Evolutionary conservation across 1,284 basidiomycete genomes (phyloP).

Genomic region (Leccinum griseonigrum): DNA sequence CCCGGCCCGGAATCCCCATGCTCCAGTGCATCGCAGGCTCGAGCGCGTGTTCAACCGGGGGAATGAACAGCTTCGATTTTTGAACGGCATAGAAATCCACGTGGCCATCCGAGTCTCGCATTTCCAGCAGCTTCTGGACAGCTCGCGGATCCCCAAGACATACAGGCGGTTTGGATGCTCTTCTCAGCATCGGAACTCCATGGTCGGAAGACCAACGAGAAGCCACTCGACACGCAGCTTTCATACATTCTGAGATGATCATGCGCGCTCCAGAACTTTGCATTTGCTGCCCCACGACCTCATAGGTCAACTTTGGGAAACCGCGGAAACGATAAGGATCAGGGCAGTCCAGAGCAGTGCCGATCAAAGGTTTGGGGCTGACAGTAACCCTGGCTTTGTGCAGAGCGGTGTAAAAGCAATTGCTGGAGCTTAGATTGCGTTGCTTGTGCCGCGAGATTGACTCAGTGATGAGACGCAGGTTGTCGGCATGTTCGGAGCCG

Average conservation of each 20-base stretch:
- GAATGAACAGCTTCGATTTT: conserved; percentile 33
- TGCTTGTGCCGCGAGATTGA: conserved; percentile 23
- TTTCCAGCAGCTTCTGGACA: conserved; percentile 37
- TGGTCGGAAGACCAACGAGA: conserved; percentile 70
- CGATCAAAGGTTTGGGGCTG: conserved; percentile 28
- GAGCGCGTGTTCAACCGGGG: conserved; percentile 45
- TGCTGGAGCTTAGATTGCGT: conserved; percentile 18
- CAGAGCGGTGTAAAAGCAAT: conserved; percentile 27
- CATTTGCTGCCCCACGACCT: conserved; percentile 30
- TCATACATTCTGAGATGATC: conserved; percentile 83
- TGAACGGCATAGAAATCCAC: conserved; percentile 39
- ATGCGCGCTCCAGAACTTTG: conserved; percentile 43
- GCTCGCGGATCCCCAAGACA: conserved; percentile 32
- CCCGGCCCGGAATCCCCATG: conserved; percentile 67
- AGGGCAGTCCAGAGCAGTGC: conserved; percentile 28
- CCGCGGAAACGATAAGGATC: conserved; percentile 49
- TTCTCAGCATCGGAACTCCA: conserved; percentile 66
- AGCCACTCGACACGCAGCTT: conserved; percentile 75
- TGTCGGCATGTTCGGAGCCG: conserved; percentile 44
- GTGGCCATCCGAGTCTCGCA: conserved; percentile 42
- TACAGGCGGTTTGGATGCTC: conserved; percentile 44
- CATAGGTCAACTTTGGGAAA: conserved; percentile 56
- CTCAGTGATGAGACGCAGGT: conserved; percentile 18
- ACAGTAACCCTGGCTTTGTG: conserved; percentile 26
- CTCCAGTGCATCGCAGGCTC: conserved; percentile 64